These are phyloP conservation scores for Sapria himalayana DNA, from an alignment of 345 rosid genomes.

Conservation along the genomic window DNA sequence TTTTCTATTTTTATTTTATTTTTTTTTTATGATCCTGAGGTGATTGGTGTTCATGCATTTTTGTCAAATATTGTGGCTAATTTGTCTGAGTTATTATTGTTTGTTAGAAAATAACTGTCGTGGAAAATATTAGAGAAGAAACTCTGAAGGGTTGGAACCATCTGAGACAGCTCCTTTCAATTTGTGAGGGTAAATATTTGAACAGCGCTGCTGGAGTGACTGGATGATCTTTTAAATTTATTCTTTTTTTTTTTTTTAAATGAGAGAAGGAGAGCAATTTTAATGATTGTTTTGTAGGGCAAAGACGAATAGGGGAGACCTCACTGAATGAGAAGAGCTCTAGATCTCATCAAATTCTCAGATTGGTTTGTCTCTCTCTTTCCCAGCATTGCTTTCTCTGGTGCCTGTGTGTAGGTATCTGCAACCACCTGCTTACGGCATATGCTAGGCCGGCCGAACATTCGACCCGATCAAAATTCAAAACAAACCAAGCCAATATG, in stretches of 20 bases:
- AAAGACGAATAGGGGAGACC: conserved; percentile 86
- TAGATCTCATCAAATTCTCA: conserved; percentile 94
- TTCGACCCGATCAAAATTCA: too few relatives aligned
- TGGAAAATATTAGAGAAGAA: conserved; percentile 77
- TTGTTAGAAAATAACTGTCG: conserved; percentile 60
- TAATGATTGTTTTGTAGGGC: conserved; percentile 71
- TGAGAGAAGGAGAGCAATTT: too few relatives aligned
- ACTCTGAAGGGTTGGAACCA: conserved; percentile 66
- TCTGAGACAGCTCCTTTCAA: conserved; percentile 60
- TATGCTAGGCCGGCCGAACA: too few relatives aligned
- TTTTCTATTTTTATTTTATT: too few relatives aligned
- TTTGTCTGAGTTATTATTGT: conserved; percentile 10
- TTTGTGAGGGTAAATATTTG: conserved; percentile 61
- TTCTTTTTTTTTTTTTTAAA: conserved; percentile 8
- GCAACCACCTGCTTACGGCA: too few relatives aligned
- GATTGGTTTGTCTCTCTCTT: conserved; percentile 31
- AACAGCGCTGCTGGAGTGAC: conserved; percentile 3
- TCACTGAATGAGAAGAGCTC: conserved; percentile 83
- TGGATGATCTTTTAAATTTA: conserved; percentile 6
- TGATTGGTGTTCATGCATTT: too few relatives aligned
- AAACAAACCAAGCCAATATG: too few relatives aligned
- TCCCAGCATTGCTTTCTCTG: conserved; percentile 7
- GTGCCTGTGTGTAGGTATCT: too few relatives aligned
- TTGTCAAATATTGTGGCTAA: conserved; percentile 1
- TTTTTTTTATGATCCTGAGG: too few relatives aligned